Conservation (phyloP, 768 basidiomycete genomes). For the Pulveroboletus sp. region DNA sequence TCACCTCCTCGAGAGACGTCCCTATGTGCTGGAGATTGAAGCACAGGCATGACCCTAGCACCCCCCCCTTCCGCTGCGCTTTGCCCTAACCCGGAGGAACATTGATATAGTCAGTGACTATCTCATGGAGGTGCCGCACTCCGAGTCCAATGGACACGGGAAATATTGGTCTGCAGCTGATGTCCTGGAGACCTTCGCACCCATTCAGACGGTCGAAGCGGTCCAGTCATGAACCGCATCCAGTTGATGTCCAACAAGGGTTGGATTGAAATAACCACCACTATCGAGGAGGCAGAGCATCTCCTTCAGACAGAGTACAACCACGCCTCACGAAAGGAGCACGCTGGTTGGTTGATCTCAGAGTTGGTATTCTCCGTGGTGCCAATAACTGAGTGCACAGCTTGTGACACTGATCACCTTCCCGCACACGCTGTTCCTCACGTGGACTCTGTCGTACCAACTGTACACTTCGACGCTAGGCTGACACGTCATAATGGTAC, state of each 20-base stretch:
- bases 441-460: too few relatives aligned
- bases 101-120: slow-evolving; percentile 24
- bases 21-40: slow-evolving; percentile 33
- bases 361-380: neutral
- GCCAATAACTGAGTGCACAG: slow-evolving; percentile 14
- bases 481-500: too few relatives aligned
- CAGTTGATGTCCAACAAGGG: slow-evolving; percentile 11
- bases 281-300: slow-evolving; percentile 31
- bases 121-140: slow-evolving; percentile 33
- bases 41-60: slow-evolving; percentile 28
- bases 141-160: slow-evolving; percentile 29
- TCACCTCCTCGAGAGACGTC: slow-evolving; percentile 38
- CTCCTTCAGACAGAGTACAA: slow-evolving; percentile 33
- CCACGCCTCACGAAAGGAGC: slow-evolving; percentile 28
- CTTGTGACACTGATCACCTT: slow-evolving; percentile 14
- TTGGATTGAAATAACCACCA: slow-evolving; percentile 23
- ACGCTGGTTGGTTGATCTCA: slow-evolving; percentile 22
- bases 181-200: slow-evolving; percentile 28
- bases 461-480: too few relatives aligned
- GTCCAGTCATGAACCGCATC: slow-evolving; percentile 26
- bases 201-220: slow-evolving; percentile 22
- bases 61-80: slow-evolving; percentile 23
- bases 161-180: slow-evolving; percentile 28
- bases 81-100: slow-evolving; percentile 32
- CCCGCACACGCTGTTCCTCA: too few relatives aligned